Conservation (phyloP, 192 early-diverging fungal genomes). For the Mortierella hygrophila region DNA sequence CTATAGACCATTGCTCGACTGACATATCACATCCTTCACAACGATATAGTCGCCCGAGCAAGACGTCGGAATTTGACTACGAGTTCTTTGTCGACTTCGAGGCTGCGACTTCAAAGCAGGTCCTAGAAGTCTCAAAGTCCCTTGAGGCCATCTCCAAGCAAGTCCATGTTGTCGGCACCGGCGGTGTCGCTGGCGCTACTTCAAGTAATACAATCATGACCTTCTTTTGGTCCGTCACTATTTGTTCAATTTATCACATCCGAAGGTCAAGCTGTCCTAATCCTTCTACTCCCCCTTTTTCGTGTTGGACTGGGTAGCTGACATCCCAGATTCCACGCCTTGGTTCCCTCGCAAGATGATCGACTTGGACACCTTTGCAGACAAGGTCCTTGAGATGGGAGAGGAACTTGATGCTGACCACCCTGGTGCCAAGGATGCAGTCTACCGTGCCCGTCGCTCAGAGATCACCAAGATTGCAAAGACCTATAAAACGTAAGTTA, state of each 20-base stretch:
- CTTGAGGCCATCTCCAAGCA: constrained; percentile 77
- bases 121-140: constrained; percentile 67
- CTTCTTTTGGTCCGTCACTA: not conserved
- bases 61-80: constrained; percentile 81
- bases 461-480: constrained; percentile 90
- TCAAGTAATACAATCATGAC: not conserved
- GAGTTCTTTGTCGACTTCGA: constrained; percentile 96
- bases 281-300: not conserved
- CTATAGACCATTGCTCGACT: not conserved
- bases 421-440: constrained; percentile 90
- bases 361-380: constrained; percentile 93
- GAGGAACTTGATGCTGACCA: constrained; percentile 90
- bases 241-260: not conserved
- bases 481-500: constrained; percentile 61
- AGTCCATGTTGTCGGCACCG: constrained; percentile 73
- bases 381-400: constrained; percentile 93
- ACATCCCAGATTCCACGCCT: constrained; percentile 65
- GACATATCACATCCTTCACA: not conserved
- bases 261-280: too few species aligned
- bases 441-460: constrained; percentile 85
- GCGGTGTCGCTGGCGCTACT: constrained; percentile 51
- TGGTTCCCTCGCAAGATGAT: constrained; percentile 96
- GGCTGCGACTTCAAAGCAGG: constrained; percentile 69
- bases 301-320: not conserved
- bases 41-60: constrained; percentile 76